Base-by-base conservation (phyloP, 495 filamentous ascomycete genomes). In the Aspergillus affinis region DNA sequence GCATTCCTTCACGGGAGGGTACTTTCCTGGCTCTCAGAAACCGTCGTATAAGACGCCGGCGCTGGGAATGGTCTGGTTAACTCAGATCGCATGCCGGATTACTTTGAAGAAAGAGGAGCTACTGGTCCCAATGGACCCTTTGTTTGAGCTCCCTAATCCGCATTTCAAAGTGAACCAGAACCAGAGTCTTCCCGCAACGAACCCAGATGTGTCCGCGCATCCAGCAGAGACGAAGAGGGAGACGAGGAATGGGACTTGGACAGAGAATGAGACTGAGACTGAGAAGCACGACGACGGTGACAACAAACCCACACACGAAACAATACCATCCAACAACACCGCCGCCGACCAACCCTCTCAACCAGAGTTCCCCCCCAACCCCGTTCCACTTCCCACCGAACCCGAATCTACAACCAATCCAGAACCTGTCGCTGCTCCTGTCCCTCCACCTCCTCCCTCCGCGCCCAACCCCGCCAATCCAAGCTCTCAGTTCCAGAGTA, bases 21-120 rank as follows among this genome's bases (percentile, higher is more conserved):
- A 32, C 4, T 55, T 57, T 27, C 36, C 54, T 4, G 52, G 6
- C 29, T 57, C 53, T 17, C 63, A 65, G 12, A 61, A 52, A 7
- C 59, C 63, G 4, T 32, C 69, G 0, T 78, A 86, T 15, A 98
- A 98, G 74, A 95, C 90, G 0, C 94, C 94, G 0, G 86, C 89
- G 9, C 75, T 98, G 55, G 94, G 94, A 0, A 79, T 96, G 13
- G 85, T 93, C 26, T 98, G 94, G 94, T 84, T 90, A 36, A 95
- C 91, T 58, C 90, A 94, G 75, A 85, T 98, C 47, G 83, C 89
- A 3, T 86, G 82, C 64, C 86, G 94, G 9, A 84, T 98, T 55
- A 92, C 90, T 4, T 69, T 98, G 53, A 84, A 89, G 59, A 93
- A 87, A 61, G 78, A 83, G 54, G 65, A 64, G 8, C 62, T 64